A percentile compares a stretch with the other conserved stretches of the same genome.
Evolutionary conservation across 1,284 basidiomycete genomes (phyloP).

Genomic region (Ganoderma resinaceum): DNA sequence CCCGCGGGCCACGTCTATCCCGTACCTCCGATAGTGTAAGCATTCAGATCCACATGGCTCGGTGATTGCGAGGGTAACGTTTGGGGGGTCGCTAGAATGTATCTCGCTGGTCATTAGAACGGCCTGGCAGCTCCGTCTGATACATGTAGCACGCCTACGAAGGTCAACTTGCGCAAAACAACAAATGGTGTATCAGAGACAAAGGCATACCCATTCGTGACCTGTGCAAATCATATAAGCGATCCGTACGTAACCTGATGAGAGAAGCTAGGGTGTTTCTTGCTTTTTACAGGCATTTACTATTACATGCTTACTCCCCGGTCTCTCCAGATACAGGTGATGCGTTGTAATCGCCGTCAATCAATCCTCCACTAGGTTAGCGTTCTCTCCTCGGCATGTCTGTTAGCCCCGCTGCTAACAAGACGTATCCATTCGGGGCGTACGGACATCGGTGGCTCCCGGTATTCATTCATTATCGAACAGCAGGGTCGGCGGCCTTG

Average conservation of each 20-base stretch:
- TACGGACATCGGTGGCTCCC: not conserved
- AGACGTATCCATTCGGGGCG: not conserved
- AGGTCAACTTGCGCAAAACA: not conserved
- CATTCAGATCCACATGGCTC: not conserved
- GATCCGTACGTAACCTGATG: conserved; percentile 1
- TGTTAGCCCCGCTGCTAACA: not conserved
- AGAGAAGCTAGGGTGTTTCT: not conserved
- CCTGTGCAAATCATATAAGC: not conserved
- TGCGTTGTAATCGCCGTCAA: not conserved
- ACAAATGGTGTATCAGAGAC: not conserved
- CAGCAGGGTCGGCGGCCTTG: not conserved
- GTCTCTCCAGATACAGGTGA: not conserved
- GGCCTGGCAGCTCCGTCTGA: not conserved
- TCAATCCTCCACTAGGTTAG: not conserved
- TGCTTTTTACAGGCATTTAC: not conserved
- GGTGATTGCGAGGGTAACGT: not conserved
- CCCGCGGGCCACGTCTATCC: not conserved
- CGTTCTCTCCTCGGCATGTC: not conserved
- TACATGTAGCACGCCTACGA: not conserved
- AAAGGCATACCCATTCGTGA: conserved; percentile 1
- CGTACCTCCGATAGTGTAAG: not conserved
- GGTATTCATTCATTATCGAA: conserved; percentile 1
- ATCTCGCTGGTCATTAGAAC: not conserved
- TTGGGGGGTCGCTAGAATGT: not conserved
- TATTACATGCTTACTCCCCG: not conserved